Evolutionary conservation across 2,329 filamentous ascomycete species (phyloP), one percentile per base, ranked within the genome.

Genomic region (Cladosporium sp.): DNA sequence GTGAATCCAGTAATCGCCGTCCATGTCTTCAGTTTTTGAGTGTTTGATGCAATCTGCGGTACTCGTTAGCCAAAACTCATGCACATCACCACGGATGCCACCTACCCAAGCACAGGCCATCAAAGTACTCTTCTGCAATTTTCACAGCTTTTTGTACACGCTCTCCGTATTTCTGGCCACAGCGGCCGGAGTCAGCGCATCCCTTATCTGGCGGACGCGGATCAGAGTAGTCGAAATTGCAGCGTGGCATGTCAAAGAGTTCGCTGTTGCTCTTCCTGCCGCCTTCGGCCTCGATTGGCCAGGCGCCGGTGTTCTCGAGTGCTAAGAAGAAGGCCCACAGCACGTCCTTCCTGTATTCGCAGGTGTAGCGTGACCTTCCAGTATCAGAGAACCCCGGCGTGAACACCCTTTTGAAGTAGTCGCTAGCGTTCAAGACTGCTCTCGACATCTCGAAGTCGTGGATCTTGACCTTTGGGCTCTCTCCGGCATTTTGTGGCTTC

Each of bases 81-180:
- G 38, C 3, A 22, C 4, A 9, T 9, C 5, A 27, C 5, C 4
- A 15, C 7, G 32, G 32, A 27, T 42, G 16, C 7, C 7, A 19
- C 53, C 29, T 36, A 53, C 53, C 54, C 4, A 67, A 43, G 30
- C 65, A 68, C 19, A 67, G 35, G 3, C 65, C 65, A 12, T 67
- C 52, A 42, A 67, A 67, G 43, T 56, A 52, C 8, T 27, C 19
- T 7, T 16, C 22, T 2, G 43, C 29, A 8, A 5, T 2, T 1
- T 38, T 22, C 1, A 38, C 36, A 16, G 22, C 35, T 2, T 15
- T 32, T 15, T n/a, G 9, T 13, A 41, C 46, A 16, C 41, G 36
- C 38, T 5, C 7, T 4, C 4, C 19, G 27, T 25, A 49, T 8
- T 42, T 27, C 7, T 35, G 12, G 1, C 36, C 46, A 12, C 46